phyloP scores from a whole-genome alignment of 345 rosid genomes.

The Sonneratia alba region DNA sequence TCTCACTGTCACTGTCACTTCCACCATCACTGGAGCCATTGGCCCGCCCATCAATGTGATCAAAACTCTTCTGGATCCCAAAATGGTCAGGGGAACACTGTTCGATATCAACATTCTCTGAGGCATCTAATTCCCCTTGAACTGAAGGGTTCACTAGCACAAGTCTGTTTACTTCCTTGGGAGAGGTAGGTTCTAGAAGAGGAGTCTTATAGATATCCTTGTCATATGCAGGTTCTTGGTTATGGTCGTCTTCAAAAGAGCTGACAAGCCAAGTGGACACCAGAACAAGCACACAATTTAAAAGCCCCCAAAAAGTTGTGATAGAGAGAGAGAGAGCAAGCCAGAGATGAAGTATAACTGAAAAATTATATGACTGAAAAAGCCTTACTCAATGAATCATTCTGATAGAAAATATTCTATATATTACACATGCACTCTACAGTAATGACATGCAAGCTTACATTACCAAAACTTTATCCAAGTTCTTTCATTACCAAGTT shows the following conservation, averaged over 20 bases:
- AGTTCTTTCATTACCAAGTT: neutral
- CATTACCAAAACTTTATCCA: neutral
- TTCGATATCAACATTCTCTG: conserved; percentile 40
- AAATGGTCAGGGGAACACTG: conserved; percentile 47
- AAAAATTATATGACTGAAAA: conserved; percentile 4
- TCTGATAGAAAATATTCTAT: neutral
- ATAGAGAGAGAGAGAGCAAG: too few relatives aligned
- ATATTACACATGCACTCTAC: neutral
- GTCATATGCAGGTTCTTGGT: conserved; percentile 33
- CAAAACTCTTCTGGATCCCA: conserved; percentile 55
- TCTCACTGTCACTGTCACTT: conserved; percentile 71
- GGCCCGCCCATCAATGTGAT: conserved; percentile 55
- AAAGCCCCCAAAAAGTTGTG: neutral
- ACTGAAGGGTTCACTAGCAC: conserved; percentile 27
- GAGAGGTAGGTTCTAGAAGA: conserved; percentile 31
- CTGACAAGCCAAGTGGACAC: conserved; percentile 25
- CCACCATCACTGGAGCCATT: conserved; percentile 64
- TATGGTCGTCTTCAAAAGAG: conserved; percentile 60
- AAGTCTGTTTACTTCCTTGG: conserved; percentile 35
- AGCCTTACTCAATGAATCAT: neutral
- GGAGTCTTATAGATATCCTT: conserved; percentile 29
- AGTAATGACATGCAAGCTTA: neutral
- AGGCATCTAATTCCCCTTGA: conserved; percentile 29
- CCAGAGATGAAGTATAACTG: too few relatives aligned
- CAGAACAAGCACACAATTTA: neutral